Percentiles rank a stretch among this genome's conserved stretches.
phyloP scores from a whole-genome alignment of 768 basidiomycete genomes.

The Peribolospora kevripleyi region DNA sequence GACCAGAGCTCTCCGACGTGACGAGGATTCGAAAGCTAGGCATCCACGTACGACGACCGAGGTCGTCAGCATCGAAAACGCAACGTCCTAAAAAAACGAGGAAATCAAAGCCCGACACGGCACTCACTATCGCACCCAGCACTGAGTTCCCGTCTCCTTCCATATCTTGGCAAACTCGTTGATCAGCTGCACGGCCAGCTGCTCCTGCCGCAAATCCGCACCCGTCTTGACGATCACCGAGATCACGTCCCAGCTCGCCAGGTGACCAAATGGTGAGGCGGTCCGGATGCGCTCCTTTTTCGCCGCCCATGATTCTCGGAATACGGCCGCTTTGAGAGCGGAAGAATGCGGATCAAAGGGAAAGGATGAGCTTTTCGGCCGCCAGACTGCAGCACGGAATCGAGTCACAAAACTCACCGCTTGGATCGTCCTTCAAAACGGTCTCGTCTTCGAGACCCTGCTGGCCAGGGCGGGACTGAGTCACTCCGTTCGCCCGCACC shows the following conservation, averaged over 20 bases:
- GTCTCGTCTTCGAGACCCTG: constrained; percentile 49
- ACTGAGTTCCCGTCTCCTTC: constrained; percentile 74
- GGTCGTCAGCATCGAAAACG: not conserved
- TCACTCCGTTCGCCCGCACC: constrained; percentile 9
- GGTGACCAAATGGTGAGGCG: constrained; percentile 82
- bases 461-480: not conserved
- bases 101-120: not conserved
- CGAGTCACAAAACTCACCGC: constrained; percentile 24
- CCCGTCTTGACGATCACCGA: constrained; percentile 98
- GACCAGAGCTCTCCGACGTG: constrained; percentile 70
- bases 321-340: constrained; percentile 35
- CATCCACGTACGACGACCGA: not conserved
- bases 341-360: too few species aligned
- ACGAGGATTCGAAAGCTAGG: constrained; percentile 81
- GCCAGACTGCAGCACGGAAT: not conserved
- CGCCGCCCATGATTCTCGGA: constrained; percentile 78
- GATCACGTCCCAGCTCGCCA: constrained; percentile 43
- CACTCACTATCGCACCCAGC: constrained; percentile 70
- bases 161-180: constrained; percentile 78
- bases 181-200: constrained; percentile 84
- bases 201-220: constrained; percentile 86
- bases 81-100: constrained; percentile 15
- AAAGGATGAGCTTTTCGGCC: not conserved
- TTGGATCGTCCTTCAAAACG: constrained; percentile 89
- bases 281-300: constrained; percentile 92